Percentiles rank a stretch among this genome's conserved stretches.
Conservation (phyloP, 495 filamentous ascomycete species). For the Terfezia claveryi region DNA sequence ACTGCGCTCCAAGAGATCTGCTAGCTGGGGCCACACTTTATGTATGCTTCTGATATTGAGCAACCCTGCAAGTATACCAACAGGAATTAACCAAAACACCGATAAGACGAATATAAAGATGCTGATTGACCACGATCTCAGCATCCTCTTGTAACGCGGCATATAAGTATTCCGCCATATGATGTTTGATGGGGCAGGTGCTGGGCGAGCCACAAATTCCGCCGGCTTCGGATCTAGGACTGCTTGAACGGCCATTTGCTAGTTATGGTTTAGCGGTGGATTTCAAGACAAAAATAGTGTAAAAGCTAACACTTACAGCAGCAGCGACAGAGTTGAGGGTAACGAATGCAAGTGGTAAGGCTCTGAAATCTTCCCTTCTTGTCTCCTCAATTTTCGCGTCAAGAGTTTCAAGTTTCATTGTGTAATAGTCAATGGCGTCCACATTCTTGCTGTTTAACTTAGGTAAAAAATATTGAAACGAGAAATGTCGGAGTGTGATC, state of each 20-base stretch:
- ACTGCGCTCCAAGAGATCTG: constrained; percentile 40
- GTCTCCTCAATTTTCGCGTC: constrained; percentile 54
- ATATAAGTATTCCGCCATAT: constrained; percentile 86
- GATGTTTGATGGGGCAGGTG: constrained; percentile 71
- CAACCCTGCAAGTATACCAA: constrained; percentile 56
- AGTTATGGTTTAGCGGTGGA: not conserved
- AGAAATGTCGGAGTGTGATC: constrained; percentile 54
- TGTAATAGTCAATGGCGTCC: constrained; percentile 85
- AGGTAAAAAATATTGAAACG: constrained; percentile 24
- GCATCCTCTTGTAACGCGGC: constrained; percentile 47
- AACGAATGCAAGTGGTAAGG: constrained; percentile 76
- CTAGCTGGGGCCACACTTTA: constrained; percentile 48
- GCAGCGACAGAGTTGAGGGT: constrained; percentile 92
- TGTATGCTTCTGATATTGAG: constrained; percentile 58
- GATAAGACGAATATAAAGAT: constrained; percentile 57
- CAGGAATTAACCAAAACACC: constrained; percentile 70
- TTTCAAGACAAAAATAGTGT: constrained; percentile 7
- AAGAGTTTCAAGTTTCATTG: constrained; percentile 57
- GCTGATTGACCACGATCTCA: constrained; percentile 63
- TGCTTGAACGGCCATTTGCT: constrained; percentile 84
- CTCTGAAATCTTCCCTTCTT: constrained; percentile 51
- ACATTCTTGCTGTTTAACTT: constrained; percentile 47
- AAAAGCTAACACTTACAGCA: constrained; percentile 18
- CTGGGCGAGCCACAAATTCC: constrained; percentile 60
- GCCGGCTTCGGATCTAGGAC: constrained; percentile 73